Conservation (phyloP, 441 rosid species). For the Jatropha multifida region DNA sequence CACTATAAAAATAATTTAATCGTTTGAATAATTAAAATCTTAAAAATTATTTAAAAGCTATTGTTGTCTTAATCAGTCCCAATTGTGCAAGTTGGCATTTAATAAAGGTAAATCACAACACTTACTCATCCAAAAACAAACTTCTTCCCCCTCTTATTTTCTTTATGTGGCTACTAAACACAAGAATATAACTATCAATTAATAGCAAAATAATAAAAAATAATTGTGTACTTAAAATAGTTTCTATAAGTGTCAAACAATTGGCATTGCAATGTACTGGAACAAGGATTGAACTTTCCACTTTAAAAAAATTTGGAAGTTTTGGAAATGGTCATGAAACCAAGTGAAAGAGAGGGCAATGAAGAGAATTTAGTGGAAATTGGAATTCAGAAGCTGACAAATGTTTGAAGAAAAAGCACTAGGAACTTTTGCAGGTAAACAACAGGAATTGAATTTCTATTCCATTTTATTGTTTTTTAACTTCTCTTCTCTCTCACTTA, state of each 20-base stretch:
- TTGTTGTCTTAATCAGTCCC: not conserved
- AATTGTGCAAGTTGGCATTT: slow-evolving; percentile 1
- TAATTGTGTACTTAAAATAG: not conserved
- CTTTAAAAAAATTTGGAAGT: too few relatives aligned
- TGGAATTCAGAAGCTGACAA: not conserved
- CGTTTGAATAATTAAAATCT: too few relatives aligned
- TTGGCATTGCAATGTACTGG: not conserved
- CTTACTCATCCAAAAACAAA: not conserved
- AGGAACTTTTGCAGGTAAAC: not conserved
- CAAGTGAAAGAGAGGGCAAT: not conserved
- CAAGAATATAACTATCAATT: not conserved
- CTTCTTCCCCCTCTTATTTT: not conserved
- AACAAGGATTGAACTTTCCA: not conserved
- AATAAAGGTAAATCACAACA: not conserved
- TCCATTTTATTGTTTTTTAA: not conserved
- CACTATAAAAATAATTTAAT: too few relatives aligned
- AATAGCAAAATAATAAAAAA: too few relatives aligned
- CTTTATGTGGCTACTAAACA: not conserved
- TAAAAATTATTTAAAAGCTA: too few relatives aligned
- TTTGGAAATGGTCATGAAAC: not conserved
- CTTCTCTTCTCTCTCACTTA: slow-evolving; percentile 14
- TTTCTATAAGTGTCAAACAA: not conserved
- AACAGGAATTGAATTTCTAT: not conserved
- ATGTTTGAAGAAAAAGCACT: not conserved
- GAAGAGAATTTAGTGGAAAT: not conserved